Percentiles rank a stretch among this genome's conserved stretches.
Evolutionary conservation across 805 yeast genomes (phyloP).

Genomic region (Cephaloascus fragrans): DNA sequence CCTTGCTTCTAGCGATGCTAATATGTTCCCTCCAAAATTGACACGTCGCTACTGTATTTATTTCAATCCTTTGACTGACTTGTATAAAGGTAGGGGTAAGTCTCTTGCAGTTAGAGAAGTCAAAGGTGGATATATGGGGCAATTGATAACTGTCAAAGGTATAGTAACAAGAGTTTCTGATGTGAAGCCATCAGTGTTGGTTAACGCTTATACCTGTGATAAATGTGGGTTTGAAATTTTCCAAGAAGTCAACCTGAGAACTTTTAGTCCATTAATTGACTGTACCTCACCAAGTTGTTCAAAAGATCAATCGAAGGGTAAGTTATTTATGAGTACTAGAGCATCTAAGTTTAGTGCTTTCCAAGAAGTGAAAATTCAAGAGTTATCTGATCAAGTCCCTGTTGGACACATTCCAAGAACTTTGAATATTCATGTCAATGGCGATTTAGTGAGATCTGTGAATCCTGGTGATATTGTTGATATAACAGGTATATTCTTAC

Average conservation of each 20-base stretch:
- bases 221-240: slow-evolving; percentile 94
- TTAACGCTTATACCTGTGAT: slow-evolving; percentile 95
- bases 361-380: slow-evolving; percentile 94
- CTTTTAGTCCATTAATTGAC: slow-evolving; percentile 79
- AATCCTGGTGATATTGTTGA: slow-evolving; percentile 95
- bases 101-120: slow-evolving; percentile 86
- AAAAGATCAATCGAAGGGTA: slow-evolving; percentile 77
- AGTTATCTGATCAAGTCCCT: slow-evolving; percentile 92
- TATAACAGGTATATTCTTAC: slow-evolving; percentile 84
- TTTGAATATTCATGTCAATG: slow-evolving; percentile 80
- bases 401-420: slow-evolving; percentile 95
- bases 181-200: slow-evolving; percentile 86
- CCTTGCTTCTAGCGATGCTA: slow-evolving; percentile 16
- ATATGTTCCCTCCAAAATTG: slow-evolving; percentile 74
- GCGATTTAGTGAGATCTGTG: slow-evolving; percentile 77
- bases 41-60: slow-evolving; percentile 82
- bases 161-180: slow-evolving; percentile 93
- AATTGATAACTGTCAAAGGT: slow-evolving; percentile 83
- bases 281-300: slow-evolving; percentile 78
- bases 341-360: slow-evolving; percentile 93
- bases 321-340: slow-evolving; percentile 83
- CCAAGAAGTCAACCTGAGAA: slow-evolving; percentile 82
- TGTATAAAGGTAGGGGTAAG: slow-evolving; percentile 27
- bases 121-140: slow-evolving; percentile 75
- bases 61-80: slow-evolving; percentile 65